Base-by-base conservation (phyloP, 1,284 basidiomycete species). In the Naganishia liquefaciens region DNA sequence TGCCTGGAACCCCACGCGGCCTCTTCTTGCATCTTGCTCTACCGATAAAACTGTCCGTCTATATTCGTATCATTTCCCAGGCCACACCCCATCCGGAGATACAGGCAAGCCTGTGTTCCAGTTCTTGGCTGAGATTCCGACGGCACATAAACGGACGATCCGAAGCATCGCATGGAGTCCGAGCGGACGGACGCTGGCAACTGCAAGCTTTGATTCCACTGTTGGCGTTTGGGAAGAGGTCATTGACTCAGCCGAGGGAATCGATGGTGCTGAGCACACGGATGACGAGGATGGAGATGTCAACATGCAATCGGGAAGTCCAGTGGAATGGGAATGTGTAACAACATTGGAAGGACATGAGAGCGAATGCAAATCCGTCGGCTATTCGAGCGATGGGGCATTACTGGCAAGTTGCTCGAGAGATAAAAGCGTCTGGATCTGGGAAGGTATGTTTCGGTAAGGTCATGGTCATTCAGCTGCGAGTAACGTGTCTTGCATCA, bases 401-500 rank as follows among this genome's bases (percentile, higher is more conserved):
- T 79, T 97, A 28, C 82, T 99, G 19, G 95, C 95, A 6, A 93
- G 88, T 71, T 97, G 94, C 75, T 90, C 90, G 71, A 83, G 96
- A 66, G 96, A 99, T 80, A 97, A 98, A 80, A 92, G 90, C 17
- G 94, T 99, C 0, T 99, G 96, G 96, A 85, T 99, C 54, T 99
- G 96, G 95, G 96, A 98, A 84, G 90, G 92, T 89, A 75, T 55
- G 68, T 54, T 5, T 43, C 13, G 3, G 10, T 42, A 40, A 11
- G 10, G 33, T 37, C 10, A 7, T 13, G 3, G 9, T 13, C 13
- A 3, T 37, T 7, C 10, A 37, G 7, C 33, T 37, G 9, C 10
- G 13, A 37, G 2, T 37, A 13, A 37, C 13, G 33, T 37, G 33
- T 37, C 3, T 37, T 37, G 33, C 50, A 23, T 23, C 43, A 63